Percentiles rank a stretch among this genome's conserved stretches.
These are phyloP conservation scores for Debaryomyces subglobosus DNA, from an alignment of 1,139 yeast genomes.

Conservation along the genomic window DNA sequence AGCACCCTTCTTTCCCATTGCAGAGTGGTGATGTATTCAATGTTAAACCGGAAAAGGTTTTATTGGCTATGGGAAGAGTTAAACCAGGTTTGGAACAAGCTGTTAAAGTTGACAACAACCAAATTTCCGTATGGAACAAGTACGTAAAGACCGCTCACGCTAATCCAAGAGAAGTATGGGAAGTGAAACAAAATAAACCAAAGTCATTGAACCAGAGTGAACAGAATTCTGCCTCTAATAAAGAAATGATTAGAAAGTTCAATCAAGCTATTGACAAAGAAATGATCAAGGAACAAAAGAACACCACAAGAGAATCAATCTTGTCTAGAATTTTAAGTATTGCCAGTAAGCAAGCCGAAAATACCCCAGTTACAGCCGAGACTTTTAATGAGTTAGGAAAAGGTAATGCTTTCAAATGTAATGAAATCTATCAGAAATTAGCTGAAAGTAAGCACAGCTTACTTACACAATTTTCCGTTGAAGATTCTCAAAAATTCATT, in stretches of 20 bases:
- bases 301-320: constrained; percentile 48
- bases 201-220: constrained; percentile 37
- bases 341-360: constrained; percentile 28
- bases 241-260: constrained; percentile 25
- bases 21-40: constrained; percentile 85
- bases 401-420: constrained; percentile 33
- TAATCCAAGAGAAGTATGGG: constrained; percentile 64
- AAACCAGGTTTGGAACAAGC: constrained; percentile 78
- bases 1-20: constrained; percentile 79
- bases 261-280: constrained; percentile 31
- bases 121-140: constrained; percentile 74
- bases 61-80: constrained; percentile 79
- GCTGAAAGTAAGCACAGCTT: constrained; percentile 32
- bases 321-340: constrained; percentile 44
- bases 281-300: constrained; percentile 43
- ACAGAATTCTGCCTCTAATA: constrained; percentile 19
- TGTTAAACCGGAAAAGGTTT: constrained; percentile 83
- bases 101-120: constrained; percentile 67
- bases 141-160: constrained; percentile 61
- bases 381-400: constrained; percentile 27
- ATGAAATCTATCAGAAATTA: constrained; percentile 32
- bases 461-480: constrained; percentile 21
- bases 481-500: constrained; percentile 26
- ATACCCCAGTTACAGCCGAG: constrained; percentile 24
- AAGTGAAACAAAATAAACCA: constrained; percentile 51